These are phyloP conservation scores for Claviceps sp. DNA, from an alignment of 2,329 filamentous ascomycete genomes.

Conservation along the genomic window DNA sequence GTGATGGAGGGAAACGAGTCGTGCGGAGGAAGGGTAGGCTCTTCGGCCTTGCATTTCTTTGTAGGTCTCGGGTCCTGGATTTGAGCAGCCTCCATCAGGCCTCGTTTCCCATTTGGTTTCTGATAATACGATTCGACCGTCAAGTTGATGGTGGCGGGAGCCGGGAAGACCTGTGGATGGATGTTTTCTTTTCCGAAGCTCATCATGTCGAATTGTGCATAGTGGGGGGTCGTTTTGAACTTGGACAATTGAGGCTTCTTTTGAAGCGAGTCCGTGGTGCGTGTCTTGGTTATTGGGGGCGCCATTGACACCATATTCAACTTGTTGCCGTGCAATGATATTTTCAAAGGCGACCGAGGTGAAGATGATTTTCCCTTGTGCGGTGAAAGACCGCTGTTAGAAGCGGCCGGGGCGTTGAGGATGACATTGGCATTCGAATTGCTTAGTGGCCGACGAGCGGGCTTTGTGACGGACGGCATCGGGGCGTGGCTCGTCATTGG, in stretches of 20 bases:
- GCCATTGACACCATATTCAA: slow-evolving; percentile 56
- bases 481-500: slow-evolving; percentile 35
- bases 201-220: slow-evolving; percentile 31
- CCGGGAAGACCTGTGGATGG: slow-evolving; percentile 36
- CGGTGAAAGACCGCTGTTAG: slow-evolving; percentile 49
- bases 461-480: slow-evolving; percentile 38
- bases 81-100: slow-evolving; percentile 58
- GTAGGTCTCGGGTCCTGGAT: slow-evolving; percentile 51
- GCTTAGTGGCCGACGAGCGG: slow-evolving; percentile 33
- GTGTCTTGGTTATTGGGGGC: slow-evolving; percentile 41
- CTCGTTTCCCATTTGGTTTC: slow-evolving; percentile 43
- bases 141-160: slow-evolving; percentile 32
- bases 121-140: slow-evolving; percentile 39
- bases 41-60: slow-evolving; percentile 57
- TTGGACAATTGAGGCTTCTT: slow-evolving; percentile 52
- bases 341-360: slow-evolving; percentile 44
- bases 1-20: slow-evolving; percentile 69
- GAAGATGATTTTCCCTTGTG: slow-evolving; percentile 53
- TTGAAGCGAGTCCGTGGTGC: slow-evolving; percentile 51
- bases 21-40: slow-evolving; percentile 47
- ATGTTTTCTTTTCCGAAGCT: slow-evolving; percentile 43
- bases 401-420: slow-evolving; percentile 47
- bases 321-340: slow-evolving; percentile 37
- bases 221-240: slow-evolving; percentile 43
- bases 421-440: slow-evolving; percentile 47